Evolutionary conservation across 192 early-diverging fungal species (phyloP), one percentile per base, ranked within the genome.

Genomic region (Phlyctochytrium planicorne): DNA sequence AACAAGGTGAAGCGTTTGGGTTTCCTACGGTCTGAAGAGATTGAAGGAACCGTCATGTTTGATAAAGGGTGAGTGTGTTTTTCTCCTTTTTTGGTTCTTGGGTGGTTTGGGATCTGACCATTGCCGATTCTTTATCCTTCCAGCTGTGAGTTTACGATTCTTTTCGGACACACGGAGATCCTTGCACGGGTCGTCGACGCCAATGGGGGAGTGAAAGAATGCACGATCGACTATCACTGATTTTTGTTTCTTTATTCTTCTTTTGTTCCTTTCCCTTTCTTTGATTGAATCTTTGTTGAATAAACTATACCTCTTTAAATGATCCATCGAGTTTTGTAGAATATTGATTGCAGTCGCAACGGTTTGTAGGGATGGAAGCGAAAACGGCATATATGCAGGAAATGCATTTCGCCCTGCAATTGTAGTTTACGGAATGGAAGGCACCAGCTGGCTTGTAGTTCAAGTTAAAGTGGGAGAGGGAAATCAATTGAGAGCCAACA

Each of bases 121-220:
- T 10, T n/a, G n/a, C 6, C 55, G 12, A 14, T 57, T 29, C 10
- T 25, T 57, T 10, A 57, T 24, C 12, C 20, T 57, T 25, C 4
- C 27, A 57, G 55, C 10, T 6, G 10, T 29, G 55, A 57, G 27
- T 57, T 57, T 29, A 57, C 14, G 14, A 25, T 57, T 6, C 27
- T 57, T 14, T 57, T 57, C 55, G 55, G 55, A 6, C 10, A 57
- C 27, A 57, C 20, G 6, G 55, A 57, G 55, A 12, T 57, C 6
- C 55, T 20, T 25, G 55, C 27, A 6, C 6, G 20, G 40, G 20
- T 20, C 10, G 10, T 47, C 6, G 40, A 47, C 40, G 10, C 40
- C 6, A 47, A 47, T 20, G 40, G 40, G 20, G 40, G 20, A 20
- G 20, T 47, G 10, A 20, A 14, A 20, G 40, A 47, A 20, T 14